phyloP scores from a whole-genome alignment of 2,329 filamentous ascomycete genomes.

The Fusarium begoniae region DNA sequence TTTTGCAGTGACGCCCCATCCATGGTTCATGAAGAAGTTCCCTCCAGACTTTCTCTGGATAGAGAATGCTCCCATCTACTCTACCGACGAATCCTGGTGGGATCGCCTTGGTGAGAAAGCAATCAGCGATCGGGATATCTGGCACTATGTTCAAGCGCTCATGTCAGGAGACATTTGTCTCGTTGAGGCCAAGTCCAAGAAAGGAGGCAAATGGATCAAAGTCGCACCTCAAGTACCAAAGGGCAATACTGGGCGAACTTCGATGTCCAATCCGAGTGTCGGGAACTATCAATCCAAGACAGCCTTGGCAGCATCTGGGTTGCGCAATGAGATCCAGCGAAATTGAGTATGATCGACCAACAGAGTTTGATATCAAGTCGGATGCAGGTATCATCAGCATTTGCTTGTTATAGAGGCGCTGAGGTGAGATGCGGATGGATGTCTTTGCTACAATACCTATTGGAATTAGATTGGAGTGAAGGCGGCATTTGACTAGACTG shows the following conservation, averaged over 20 bases:
- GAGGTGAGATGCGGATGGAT: background rate
- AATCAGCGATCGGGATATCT: slow-evolving; percentile 9
- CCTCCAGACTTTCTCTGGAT: slow-evolving; percentile 34
- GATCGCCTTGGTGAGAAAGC: slow-evolving; percentile 2
- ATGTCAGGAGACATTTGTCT: slow-evolving; percentile 37
- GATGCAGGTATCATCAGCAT: background rate
- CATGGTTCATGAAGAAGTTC: background rate
- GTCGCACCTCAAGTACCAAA: slow-evolving; percentile 2
- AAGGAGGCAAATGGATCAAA: slow-evolving; percentile 21
- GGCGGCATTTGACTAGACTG: background rate
- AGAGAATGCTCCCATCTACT: slow-evolving; percentile 5
- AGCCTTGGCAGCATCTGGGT: slow-evolving; percentile 2
- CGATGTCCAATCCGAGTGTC: background rate
- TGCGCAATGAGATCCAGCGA: slow-evolving; percentile 19
- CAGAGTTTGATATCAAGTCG: background rate
- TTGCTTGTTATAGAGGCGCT: background rate
- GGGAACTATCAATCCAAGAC: background rate
- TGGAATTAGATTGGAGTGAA: background rate
- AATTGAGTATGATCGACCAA: background rate
- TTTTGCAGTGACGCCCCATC: slow-evolving; percentile 31
- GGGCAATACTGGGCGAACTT: background rate
- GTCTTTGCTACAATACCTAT: background rate
- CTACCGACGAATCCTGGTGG: slow-evolving; percentile 20
- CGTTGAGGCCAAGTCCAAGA: slow-evolving; percentile 29
- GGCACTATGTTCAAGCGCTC: slow-evolving; percentile 26